Evolutionary conservation across 1,284 basidiomycete species (phyloP).

Genomic region (Cystobasidium slooffiae): DNA sequence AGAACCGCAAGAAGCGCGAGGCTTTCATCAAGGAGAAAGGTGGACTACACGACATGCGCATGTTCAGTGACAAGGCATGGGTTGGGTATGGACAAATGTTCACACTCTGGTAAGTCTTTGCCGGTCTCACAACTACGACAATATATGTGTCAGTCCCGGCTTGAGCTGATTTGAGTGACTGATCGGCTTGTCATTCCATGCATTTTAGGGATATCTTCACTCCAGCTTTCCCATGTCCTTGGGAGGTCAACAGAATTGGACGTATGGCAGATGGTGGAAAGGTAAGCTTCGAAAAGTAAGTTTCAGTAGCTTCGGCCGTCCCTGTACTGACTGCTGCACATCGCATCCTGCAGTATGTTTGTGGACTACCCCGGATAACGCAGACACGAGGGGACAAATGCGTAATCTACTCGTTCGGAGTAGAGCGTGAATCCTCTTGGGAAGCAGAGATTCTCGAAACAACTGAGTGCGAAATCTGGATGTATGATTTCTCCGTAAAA

Average conservation of each 20-base stretch:
- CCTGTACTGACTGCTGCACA: too few species aligned
- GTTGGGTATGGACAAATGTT: slow-evolving; percentile 32
- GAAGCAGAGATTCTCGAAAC: slow-evolving; percentile 41
- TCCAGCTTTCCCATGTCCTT: slow-evolving; percentile 43
- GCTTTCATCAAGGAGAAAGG: slow-evolving; percentile 34
- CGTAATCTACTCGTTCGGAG: slow-evolving; percentile 42
- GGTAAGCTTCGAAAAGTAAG: not conserved
- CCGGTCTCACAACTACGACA: not conserved
- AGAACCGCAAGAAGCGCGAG: slow-evolving; percentile 21
- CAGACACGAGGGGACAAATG: slow-evolving; percentile 36
- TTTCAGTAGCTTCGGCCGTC: not conserved
- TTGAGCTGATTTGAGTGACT: not conserved
- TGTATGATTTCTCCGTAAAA: slow-evolving; percentile 42
- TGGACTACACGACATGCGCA: slow-evolving; percentile 17
- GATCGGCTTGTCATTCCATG: not conserved
- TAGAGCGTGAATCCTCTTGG: slow-evolving; percentile 41
- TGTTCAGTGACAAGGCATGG: slow-evolving; percentile 40
- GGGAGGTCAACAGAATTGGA: slow-evolving; percentile 39
- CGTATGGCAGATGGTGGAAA: slow-evolving; percentile 43
- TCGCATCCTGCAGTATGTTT: slow-evolving; percentile 22
- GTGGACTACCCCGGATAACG: slow-evolving; percentile 39
- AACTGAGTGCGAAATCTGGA: slow-evolving; percentile 35
- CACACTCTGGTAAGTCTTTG: slow-evolving; percentile 26
- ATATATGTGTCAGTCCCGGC: not conserved
- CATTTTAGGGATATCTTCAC: slow-evolving; percentile 38